Percentiles rank a stretch among this genome's conserved stretches.
Conservation (phyloP, 208 protist genomes). For the Leishmania tarentolae region DNA sequence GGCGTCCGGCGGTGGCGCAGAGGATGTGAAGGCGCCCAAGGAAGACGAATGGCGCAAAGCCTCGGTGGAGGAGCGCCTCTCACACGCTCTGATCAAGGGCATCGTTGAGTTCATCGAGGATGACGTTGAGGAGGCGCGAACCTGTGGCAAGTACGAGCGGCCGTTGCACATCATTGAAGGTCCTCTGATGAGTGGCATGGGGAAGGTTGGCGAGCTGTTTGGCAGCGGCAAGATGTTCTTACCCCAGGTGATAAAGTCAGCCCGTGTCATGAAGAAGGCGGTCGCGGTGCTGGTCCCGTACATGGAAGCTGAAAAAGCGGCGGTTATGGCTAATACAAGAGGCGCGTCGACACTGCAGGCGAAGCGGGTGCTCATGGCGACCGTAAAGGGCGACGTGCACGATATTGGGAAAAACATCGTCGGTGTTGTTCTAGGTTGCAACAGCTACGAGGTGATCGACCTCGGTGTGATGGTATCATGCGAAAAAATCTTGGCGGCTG, state of each 20-base stretch:
- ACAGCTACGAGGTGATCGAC: slow-evolving; percentile 96
- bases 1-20: slow-evolving; percentile 21
- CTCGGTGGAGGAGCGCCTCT: slow-evolving; percentile 87
- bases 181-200: slow-evolving; percentile 97
- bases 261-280: slow-evolving; percentile 97
- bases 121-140: slow-evolving; percentile 93
- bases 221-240: slow-evolving; percentile 98
- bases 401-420: slow-evolving; percentile 99
- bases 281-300: slow-evolving; percentile 96
- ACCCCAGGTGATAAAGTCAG: slow-evolving; percentile 96
- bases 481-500: slow-evolving; percentile 91
- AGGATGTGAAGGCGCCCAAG: slow-evolving; percentile 40
- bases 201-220: slow-evolving; percentile 95
- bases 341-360: slow-evolving; percentile 24
- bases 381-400: slow-evolving; percentile 98
- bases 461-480: slow-evolving; percentile 95
- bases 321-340: slow-evolving; percentile 11
- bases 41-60: slow-evolving; percentile 88
- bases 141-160: slow-evolving; percentile 45
- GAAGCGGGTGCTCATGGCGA: slow-evolving; percentile 92
- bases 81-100: slow-evolving; percentile 95
- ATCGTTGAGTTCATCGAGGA: slow-evolving; percentile 94
- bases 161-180: slow-evolving; percentile 94
- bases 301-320: slow-evolving; percentile 93
- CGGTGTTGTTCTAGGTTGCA: slow-evolving; percentile 96